A percentile compares a stretch with the other conserved stretches of the same genome.
phyloP scores from a whole-genome alignment of 257 asterid species.

The Nicotiana knightiana region DNA sequence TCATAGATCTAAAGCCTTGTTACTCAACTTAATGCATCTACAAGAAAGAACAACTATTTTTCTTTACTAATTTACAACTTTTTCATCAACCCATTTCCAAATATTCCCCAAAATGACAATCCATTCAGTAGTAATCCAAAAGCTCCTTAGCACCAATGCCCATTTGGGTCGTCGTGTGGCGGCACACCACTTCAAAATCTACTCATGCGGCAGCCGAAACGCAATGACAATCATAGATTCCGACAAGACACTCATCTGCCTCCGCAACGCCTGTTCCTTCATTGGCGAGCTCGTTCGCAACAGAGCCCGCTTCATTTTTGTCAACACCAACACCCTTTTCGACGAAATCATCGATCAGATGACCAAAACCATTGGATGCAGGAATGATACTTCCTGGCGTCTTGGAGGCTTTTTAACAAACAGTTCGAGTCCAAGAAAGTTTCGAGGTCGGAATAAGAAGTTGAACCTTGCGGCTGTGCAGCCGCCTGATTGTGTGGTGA shows the following conservation, averaged over 20 bases:
- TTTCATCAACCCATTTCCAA: not conserved
- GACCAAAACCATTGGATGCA: constrained; percentile 54
- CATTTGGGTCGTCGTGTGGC: constrained; percentile 89
- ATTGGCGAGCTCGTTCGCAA: constrained; percentile 65
- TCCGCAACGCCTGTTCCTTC: constrained; percentile 86
- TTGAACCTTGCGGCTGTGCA: constrained; percentile 53
- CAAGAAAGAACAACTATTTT: too few relatives aligned
- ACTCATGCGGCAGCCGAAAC: constrained; percentile 72
- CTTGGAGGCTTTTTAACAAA: constrained; percentile 92
- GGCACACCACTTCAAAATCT: constrained; percentile 82
- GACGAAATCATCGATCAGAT: constrained; percentile 73
- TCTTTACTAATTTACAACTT: too few relatives aligned
- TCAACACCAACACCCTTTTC: constrained; percentile 71
- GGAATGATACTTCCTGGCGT: constrained; percentile 83
- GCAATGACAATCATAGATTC: constrained; percentile 63
- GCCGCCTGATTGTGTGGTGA: constrained; percentile 85
- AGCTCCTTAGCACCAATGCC: constrained; percentile 75
- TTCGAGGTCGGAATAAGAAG: constrained; percentile 80
- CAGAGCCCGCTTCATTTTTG: constrained; percentile 74
- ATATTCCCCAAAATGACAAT: constrained; percentile 49
- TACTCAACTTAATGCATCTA: too few relatives aligned
- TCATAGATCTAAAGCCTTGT: too few relatives aligned
- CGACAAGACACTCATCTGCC: constrained; percentile 83
- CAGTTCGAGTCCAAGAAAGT: constrained; percentile 76
- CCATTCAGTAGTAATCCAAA: constrained; percentile 77